Evolutionary conservation across 1,139 yeast genomes (phyloP), one percentile per base, ranked within the genome.

Genomic region (Scheffersomyces stambukii): DNA sequence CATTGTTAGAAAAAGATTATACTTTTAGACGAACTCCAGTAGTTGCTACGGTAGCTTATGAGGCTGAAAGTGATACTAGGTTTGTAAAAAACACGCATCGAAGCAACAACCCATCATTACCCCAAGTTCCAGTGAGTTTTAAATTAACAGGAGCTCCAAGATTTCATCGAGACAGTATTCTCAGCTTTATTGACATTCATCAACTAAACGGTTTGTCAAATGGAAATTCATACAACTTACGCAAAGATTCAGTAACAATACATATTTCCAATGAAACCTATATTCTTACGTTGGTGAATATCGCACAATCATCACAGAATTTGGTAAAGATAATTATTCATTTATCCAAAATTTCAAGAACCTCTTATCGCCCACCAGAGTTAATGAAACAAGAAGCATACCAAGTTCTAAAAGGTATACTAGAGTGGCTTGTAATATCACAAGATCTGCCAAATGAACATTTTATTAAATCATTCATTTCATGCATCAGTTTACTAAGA

Each of bases 31-130:
- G 68, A 30, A 40, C 43, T 9, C 70, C 70, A 0, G 32, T 35
- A n/a, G 42, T 45, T 15, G 46, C 50, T 16, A 65, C 72, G 1
- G 54, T 60, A 0, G 57, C 43, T 0, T 46, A 60, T 31, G 74
- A 67, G 41, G 67, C 57, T 0, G 71, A 64, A 32, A 61, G 64
- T 31, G 40, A 45, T 3, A 41, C 38, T 4, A 22, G 25, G 13
- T 31, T 30, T 22, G 25, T 37, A 10, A 21, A 27, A 3, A 12
- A 24, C 4, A 10, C 15, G 5, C n/a, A 18, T 10, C 23, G 7
- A 9, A 15, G 13, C 15, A 13, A 17, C 7, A 29, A 29, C 12
- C 29, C 31, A 8, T 21, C 30, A 2, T 18, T n/a, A 16, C 25
- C 29, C 8, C 25, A 24, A 11, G 10, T 16, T 4, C 18, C 26